phyloP scores from a whole-genome alignment of 768 basidiomycete species.

The Coprinellus aureogranulatus region DNA sequence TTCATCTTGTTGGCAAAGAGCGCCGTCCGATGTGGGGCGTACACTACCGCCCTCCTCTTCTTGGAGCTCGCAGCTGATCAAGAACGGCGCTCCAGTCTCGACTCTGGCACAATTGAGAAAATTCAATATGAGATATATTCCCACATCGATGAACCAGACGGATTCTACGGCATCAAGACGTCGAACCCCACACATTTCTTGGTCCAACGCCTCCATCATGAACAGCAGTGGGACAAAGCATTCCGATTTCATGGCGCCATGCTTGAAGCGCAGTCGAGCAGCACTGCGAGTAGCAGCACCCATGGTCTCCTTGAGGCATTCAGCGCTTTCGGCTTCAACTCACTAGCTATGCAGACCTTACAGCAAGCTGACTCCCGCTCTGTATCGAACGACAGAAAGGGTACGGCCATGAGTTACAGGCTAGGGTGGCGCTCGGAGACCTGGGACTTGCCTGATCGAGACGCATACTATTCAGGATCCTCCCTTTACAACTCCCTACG shows the following conservation, averaged over 20 bases:
- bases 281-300: slow-evolving; percentile 41
- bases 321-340: slow-evolving; percentile 87
- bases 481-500: slow-evolving; percentile 78
- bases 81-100: slow-evolving; percentile 21
- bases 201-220: slow-evolving; percentile 85
- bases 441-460: slow-evolving; percentile 86
- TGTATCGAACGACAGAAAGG: slow-evolving; percentile 21
- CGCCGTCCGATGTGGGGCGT: slow-evolving; percentile 77
- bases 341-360: slow-evolving; percentile 73
- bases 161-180: slow-evolving; percentile 91
- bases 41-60: slow-evolving; percentile 87
- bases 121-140: slow-evolving; percentile 90
- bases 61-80: slow-evolving; percentile 75
- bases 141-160: slow-evolving; percentile 96
- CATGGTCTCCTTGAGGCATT: slow-evolving; percentile 73
- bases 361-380: slow-evolving; percentile 39
- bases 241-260: slow-evolving; percentile 89
- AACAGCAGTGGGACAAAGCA: slow-evolving; percentile 88
- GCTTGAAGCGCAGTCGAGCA: slow-evolving; percentile 59
- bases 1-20: slow-evolving; percentile 67
- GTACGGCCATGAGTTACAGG: slow-evolving; percentile 62
- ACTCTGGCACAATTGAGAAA: slow-evolving; percentile 49
- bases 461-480: slow-evolving; percentile 45
- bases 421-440: slow-evolving; percentile 93
- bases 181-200: slow-evolving; percentile 76